Conservation (phyloP, 2,329 filamentous ascomycete genomes). For the Venturia nashicola region DNA sequence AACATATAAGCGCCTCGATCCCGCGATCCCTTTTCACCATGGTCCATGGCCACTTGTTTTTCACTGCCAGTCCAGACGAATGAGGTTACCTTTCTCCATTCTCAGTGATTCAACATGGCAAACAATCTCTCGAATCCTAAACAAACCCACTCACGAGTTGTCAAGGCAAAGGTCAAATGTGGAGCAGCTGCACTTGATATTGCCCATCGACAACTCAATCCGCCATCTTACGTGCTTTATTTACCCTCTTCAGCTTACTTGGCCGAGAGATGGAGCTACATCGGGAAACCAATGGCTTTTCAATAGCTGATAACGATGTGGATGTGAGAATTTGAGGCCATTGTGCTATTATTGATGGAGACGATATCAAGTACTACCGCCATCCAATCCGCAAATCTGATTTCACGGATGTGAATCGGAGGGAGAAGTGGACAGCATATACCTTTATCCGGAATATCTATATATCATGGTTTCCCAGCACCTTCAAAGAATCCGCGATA, state of each 20-base stretch:
- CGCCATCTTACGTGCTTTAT: not conserved
- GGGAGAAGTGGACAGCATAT: constrained; percentile 1
- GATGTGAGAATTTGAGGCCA: constrained; percentile 4
- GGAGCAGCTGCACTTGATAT: too few species aligned
- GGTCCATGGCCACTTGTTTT: too few species aligned
- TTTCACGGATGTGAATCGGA: constrained; percentile 11
- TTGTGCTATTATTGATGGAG: not conserved
- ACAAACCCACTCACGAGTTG: too few species aligned
- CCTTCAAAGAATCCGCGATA: not conserved
- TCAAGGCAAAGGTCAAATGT: too few species aligned
- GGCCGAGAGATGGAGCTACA: constrained; percentile 24
- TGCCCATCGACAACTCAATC: constrained; percentile 14
- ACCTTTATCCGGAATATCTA: constrained; percentile 1
- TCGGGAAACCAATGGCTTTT: constrained; percentile 14
- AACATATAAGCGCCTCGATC: too few species aligned
- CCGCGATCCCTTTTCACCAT: too few species aligned
- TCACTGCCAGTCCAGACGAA: too few species aligned
- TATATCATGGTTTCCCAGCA: constrained; percentile 1
- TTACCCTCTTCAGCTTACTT: constrained; percentile 22
- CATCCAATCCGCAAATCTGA: constrained; percentile 11
- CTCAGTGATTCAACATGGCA: too few species aligned
- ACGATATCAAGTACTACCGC: constrained; percentile 1
- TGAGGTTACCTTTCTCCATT: too few species aligned
- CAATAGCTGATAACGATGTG: constrained; percentile 3
- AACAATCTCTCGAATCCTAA: too few species aligned